Base-by-base conservation (phyloP, 768 basidiomycete species). In the Strobilomyces dryophilus region DNA sequence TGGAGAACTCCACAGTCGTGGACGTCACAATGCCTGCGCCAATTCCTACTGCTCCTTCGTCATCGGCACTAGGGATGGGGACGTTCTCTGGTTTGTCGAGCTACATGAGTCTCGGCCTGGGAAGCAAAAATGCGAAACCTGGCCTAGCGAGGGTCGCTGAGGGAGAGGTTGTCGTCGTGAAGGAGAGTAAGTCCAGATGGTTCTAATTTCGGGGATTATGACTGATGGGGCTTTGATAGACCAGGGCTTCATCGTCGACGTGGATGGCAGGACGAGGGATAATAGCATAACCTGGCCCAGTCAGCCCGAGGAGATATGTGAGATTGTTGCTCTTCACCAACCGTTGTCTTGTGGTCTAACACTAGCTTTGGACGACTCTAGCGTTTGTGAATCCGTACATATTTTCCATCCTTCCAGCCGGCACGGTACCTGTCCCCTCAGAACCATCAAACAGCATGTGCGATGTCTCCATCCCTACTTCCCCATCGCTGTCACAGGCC, bases 71-170 rank as follows among this genome's bases (percentile, higher is more conserved):
- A 74, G 64, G 64, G 2, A 88, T 83, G 79, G 83, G 84, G n/a
- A 85, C 89, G 0, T 74, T 92, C n/a, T 81, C 79, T 1, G 64
- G 89, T 4, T 69, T 92, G 11, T 84, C 87, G 3, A 88, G 88
- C 4, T 94, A 93, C 61, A 92, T 94, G 89, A 86, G 83, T 3
- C 74, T 92, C 21, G 87, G 90, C 1, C 72, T 92, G 8, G 88
- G 88, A 9, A 77, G 83, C 5, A 92, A 87, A 66, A 76, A 77
- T 14, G 49, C 45, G 8, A 92, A 85, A 67, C 85, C 89, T 2
- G 78, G 76, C 7, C 73, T 83, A 10, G 72, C 82, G 2, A 75
- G 74, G 14, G 69, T 87, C 26, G 73, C 71, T 32, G 82, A 85
- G 8, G 75, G 74, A 0, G 88, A 94, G 60, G 79, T 80, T 8